These are phyloP conservation scores for Saccharomyces hybrid DNA, from an alignment of 1,139 yeast genomes.

Conservation along the genomic window DNA sequence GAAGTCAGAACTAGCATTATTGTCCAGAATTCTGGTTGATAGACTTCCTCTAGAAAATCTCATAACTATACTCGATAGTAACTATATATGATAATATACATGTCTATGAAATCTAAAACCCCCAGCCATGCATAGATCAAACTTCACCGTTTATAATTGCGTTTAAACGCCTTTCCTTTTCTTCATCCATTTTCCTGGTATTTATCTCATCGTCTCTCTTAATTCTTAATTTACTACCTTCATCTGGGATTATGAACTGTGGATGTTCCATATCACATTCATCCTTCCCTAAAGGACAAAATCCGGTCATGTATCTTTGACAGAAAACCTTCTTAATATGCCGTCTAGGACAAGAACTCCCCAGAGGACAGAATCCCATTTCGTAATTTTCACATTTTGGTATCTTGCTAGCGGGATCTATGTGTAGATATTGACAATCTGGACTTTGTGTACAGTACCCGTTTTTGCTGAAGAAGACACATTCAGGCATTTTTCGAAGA, in stretches of 20 bases:
- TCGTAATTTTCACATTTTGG: constrained; percentile 83
- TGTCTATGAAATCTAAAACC: neutral
- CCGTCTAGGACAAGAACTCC: constrained; percentile 77
- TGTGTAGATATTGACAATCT: constrained; percentile 87
- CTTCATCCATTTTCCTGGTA: constrained; percentile 31
- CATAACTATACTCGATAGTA: constrained; percentile 4
- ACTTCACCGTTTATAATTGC: constrained; percentile 32
- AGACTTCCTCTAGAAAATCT: constrained; percentile 10
- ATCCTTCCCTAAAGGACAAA: constrained; percentile 57
- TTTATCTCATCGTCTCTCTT: constrained; percentile 30
- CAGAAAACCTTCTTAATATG: constrained; percentile 77
- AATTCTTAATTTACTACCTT: constrained; percentile 23
- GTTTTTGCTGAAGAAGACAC: constrained; percentile 77
- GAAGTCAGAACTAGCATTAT: constrained; percentile 11
- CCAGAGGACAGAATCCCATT: constrained; percentile 87
- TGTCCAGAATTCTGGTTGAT: constrained; percentile 9
- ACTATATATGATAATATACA: neutral
- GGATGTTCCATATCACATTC: constrained; percentile 30
- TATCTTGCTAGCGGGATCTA: constrained; percentile 80
- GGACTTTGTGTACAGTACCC: constrained; percentile 93
- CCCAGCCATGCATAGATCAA: neutral
- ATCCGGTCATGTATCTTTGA: constrained; percentile 80
- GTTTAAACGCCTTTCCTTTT: constrained; percentile 30
- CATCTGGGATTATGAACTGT: constrained; percentile 17
- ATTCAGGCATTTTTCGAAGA: constrained; percentile 93